phyloP scores from a whole-genome alignment of 495 filamentous ascomycete genomes.

The Talaromyces stipitatus region DNA sequence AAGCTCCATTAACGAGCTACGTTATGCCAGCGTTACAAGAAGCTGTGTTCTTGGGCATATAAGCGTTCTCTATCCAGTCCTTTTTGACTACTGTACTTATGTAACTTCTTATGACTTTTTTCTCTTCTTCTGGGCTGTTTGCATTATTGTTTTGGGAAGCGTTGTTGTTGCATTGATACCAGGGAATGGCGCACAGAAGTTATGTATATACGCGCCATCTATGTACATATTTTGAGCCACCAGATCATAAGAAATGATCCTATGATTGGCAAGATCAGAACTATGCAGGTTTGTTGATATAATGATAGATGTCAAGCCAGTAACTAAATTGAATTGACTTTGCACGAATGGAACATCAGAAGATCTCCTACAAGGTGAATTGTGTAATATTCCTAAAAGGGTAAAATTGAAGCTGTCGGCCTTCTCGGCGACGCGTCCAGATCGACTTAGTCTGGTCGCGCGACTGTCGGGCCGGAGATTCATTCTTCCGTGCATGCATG shows the following conservation, averaged over 20 bases:
- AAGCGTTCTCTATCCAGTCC: neutral
- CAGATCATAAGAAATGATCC: neutral
- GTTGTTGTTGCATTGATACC: neutral
- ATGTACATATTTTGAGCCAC: neutral
- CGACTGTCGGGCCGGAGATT: neutral
- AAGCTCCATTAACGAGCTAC: slow-evolving; percentile 29
- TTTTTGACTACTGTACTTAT: neutral
- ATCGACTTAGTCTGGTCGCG: neutral
- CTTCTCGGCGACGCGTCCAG: neutral
- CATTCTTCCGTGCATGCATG: neutral
- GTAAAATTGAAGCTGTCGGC: neutral
- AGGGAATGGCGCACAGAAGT: neutral
- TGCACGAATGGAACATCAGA: neutral
- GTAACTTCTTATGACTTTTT: neutral
- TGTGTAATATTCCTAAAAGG: neutral
- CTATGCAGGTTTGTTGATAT: too few relatives aligned
- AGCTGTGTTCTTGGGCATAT: slow-evolving; percentile 3
- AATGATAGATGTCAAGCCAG: too few relatives aligned
- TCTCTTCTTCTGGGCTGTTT: too few relatives aligned
- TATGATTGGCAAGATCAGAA: neutral
- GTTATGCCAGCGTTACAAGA: slow-evolving; percentile 22
- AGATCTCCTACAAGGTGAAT: neutral
- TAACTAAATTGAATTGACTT: too few relatives aligned
- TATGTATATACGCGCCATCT: neutral
- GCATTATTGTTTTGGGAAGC: neutral